Evolutionary conservation across 2,329 filamentous ascomycete species (phyloP), one percentile per base, ranked within the genome.

Genomic region (Pyrenophora teres): DNA sequence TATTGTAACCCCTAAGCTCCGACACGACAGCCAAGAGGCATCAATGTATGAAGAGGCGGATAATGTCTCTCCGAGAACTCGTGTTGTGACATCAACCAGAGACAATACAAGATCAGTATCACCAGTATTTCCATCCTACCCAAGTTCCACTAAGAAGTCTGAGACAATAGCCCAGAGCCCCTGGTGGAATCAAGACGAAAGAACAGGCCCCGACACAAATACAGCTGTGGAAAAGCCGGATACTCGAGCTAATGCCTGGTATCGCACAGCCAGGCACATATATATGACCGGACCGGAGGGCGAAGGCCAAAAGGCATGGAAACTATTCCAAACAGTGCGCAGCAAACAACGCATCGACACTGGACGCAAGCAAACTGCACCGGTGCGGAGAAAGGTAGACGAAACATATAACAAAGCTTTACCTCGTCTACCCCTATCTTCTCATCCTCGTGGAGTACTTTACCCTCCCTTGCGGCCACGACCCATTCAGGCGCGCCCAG

Each of bases 281-380:
- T 69, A 69, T 36, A 21, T 52, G 9, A 27, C 41, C 15, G 64
- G 66, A 0, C 66, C 65, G 12, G 32, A 62, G 44, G 65, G 65
- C n/a, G 68, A 71, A 56, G 61, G 62, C 3, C 60, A 68, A 19
- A 50, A 62, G 15, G 37, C 66, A 12, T 65, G 63, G 63, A 52
- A 46, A 39, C 53, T 51, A 10, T 54, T 64, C 6, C 55, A 54
- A 40, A 40, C 37, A 30, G 39, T 40, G 30, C 51, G 56, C 2
- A 59, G 57, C 15, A 52, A 46, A 39, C 56, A 48, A 9, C 25
- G 52, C 21, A 40, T 16, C 6, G 21, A 40, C 6, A 23, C 10
- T 16, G 32, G 19, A 10, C 13, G 13, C 2, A 19, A 27, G n/a
- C 35, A 54, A 9, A 46, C 16, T n/a, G 19, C 21, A 27, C 23